Base-by-base conservation (phyloP, 1,284 basidiomycete genomes). In the Cystobasidiaceae sp. region DNA sequence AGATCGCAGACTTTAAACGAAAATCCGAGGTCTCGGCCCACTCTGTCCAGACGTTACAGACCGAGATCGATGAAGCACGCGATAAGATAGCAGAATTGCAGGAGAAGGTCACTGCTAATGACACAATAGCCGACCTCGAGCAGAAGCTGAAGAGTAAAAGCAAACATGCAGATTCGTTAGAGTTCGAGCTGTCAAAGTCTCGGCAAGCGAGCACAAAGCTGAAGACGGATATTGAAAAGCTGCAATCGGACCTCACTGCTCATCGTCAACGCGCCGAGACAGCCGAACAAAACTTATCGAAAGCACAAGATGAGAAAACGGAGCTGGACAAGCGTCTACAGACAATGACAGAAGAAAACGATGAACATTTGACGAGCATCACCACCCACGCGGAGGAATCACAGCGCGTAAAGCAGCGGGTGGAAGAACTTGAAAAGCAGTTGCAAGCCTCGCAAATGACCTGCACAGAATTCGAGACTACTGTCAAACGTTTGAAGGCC, bases 91-190 rank as follows among this genome's bases (percentile, higher is more conserved):
- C 45, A 17, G 55, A 64, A 32, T 59, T 68, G 17, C 48, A 65
- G 44, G 21, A 48, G 13, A 46, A 52, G 7, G 25, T 67, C 11
- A 39, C 51, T 15, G 52, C 55, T 4, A 46, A 48, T 19, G 33
- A 44, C 0, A 58, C 25, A 8, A 60, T 67, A 1, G 66, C 58
- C 1, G 62, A 65, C 4, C 34, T 71, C 4, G 59, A 66, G 25
- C 51, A 46, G 9, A 33, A 51, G 45, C 54, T 66, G 15, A 60
- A 66, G 8, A 21, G 50, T 11, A 56, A 68, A 15, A 48, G 68
- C n/a, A 43, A 59, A 21, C 55, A 71, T 59, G 68, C 69, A 39
- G 66, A 68, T 27, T 43, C 52, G 1, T 65, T 71, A 23, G 70
- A 70, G 33, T 19, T 66, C 7, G 70, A 71, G 56, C 39, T 71